Evolutionary conservation across 176 grass and related monocot genomes (phyloP).

Genomic region (Alloteropsis semialata): DNA sequence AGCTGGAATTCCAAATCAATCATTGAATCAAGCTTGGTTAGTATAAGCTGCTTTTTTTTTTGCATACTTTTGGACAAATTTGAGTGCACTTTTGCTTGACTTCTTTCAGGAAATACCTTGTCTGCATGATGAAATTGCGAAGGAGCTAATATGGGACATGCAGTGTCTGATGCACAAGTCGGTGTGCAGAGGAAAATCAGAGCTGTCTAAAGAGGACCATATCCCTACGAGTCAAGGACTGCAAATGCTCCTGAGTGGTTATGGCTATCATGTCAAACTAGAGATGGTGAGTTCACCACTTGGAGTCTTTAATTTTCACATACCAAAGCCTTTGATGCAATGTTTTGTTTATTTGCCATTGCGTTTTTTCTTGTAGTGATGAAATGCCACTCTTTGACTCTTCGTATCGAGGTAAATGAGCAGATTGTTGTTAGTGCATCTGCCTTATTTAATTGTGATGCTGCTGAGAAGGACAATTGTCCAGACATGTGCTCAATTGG

Average conservation of each 20-base stretch:
- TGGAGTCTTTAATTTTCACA: neutral
- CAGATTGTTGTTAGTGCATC: neutral
- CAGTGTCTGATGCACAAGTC: neutral
- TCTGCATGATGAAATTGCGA: neutral
- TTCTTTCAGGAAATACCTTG: neutral
- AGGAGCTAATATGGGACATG: neutral
- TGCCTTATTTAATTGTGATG: neutral
- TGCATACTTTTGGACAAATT: neutral
- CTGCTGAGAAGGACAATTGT: neutral
- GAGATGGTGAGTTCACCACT: slow-evolving; percentile 15
- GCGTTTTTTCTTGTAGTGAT: neutral
- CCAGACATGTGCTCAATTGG: neutral
- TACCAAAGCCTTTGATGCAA: neutral
- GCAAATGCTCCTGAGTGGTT: neutral
- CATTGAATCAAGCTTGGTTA: neutral
- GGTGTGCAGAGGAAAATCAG: neutral
- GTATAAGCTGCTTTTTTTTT: neutral
- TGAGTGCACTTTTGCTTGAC: neutral
- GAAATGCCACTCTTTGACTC: neutral
- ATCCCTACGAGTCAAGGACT: neutral
- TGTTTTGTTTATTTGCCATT: neutral
- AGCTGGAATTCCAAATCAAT: neutral
- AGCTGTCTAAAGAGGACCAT: neutral
- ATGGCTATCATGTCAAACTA: slow-evolving; percentile 24
- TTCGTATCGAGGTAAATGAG: slow-evolving; percentile 9